These are phyloP conservation scores for bread wheat (Triticum aestivum) DNA, from an alignment of 176 grass and related monocot species.

Conservation along the genomic window DNA sequence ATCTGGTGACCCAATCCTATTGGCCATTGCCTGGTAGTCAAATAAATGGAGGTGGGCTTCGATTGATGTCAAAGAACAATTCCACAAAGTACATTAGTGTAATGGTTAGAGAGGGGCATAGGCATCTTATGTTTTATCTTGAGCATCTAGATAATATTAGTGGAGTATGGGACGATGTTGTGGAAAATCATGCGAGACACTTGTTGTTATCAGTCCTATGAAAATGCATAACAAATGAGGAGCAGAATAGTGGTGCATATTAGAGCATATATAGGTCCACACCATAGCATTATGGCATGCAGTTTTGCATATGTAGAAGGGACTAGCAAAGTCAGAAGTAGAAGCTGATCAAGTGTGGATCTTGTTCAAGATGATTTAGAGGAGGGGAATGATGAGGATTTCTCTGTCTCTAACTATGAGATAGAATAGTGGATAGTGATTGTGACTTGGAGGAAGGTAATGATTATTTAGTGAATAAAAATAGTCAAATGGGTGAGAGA, in stretches of 20 bases:
- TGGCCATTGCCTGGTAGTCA: not conserved
- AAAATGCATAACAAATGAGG: no score
- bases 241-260: no score
- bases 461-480: not conserved
- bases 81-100: not conserved
- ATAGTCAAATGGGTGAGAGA: not conserved
- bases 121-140: not conserved
- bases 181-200: not conserved
- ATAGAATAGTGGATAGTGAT: not conserved
- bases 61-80: not conserved
- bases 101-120: not conserved
- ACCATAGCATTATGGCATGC: no score
- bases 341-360: not conserved
- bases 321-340: not conserved
- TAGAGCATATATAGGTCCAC: no score
- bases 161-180: not conserved
- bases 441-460: not conserved
- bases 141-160: not conserved
- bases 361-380: not conserved
- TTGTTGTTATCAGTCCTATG: not conserved
- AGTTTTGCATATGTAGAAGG: not conserved
- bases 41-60: not conserved
- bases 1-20: not conserved
- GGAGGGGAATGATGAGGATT: not conserved
- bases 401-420: not conserved